Conservation (phyloP, 495 filamentous ascomycete species). For the Beverwykella pulmonaria region DNA sequence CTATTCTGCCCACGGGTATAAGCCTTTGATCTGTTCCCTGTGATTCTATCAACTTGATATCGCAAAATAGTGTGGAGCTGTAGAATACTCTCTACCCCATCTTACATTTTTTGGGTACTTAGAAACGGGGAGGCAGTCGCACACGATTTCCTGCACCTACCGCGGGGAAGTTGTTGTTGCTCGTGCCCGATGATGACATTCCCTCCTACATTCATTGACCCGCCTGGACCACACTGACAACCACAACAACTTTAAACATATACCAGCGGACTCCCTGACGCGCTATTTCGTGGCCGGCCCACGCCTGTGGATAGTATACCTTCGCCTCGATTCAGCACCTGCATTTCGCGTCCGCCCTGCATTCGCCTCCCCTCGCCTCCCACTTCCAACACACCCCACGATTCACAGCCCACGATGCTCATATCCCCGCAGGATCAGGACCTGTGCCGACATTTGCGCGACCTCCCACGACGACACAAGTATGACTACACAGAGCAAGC, state of each 20-base stretch:
- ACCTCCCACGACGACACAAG: constrained; percentile 66
- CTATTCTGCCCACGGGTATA: no score
- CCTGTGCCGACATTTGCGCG: constrained; percentile 73
- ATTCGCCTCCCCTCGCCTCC: constrained; percentile 3
- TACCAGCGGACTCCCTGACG: background rate
- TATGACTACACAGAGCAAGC: constrained; percentile 75
- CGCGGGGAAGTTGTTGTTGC: background rate
- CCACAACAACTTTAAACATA: background rate
- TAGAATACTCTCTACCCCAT: no score
- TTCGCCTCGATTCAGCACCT: background rate
- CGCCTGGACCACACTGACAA: background rate
- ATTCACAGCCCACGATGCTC: constrained; percentile 29
- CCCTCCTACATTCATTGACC: background rate
- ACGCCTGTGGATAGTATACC: background rate
- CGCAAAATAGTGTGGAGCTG: no score
- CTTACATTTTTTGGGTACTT: no score
- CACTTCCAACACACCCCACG: constrained; percentile 10
- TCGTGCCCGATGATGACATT: background rate
- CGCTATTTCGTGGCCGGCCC: background rate
- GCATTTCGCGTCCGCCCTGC: background rate
- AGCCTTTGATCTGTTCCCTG: no score
- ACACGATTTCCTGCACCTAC: no score
- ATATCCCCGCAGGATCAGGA: constrained; percentile 76
- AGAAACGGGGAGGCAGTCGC: no score
- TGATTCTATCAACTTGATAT: no score